Percentiles rank a stretch among this genome's conserved stretches.
phyloP scores from a whole-genome alignment of 2,329 filamentous ascomycete species.

The Tolypocladium amazonense region DNA sequence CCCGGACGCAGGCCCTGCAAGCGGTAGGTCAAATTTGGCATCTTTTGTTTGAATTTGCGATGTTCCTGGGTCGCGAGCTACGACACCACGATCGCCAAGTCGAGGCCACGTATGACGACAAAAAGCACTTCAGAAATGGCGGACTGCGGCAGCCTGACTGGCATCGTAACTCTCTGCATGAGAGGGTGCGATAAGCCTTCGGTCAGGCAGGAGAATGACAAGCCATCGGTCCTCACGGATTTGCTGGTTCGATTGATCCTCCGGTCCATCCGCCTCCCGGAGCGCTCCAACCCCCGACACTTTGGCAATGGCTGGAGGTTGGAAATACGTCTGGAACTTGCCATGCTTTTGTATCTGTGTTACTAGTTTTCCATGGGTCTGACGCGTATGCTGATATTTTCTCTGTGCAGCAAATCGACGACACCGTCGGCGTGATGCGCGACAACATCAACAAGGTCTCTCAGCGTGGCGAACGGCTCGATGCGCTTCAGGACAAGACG shows the following conservation, averaged over 20 bases:
- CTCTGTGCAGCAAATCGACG: slow-evolving; percentile 76
- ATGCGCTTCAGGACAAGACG: slow-evolving; percentile 86
- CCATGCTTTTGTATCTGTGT: background rate
- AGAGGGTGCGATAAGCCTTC: background rate
- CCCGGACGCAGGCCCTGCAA: slow-evolving; percentile 59
- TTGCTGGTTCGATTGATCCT: background rate
- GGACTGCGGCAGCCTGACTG: background rate
- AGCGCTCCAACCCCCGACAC: background rate
- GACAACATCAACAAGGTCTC: slow-evolving; percentile 97
- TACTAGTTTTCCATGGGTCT: background rate
- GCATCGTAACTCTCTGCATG: background rate
- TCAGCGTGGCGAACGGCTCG: slow-evolving; percentile 80
- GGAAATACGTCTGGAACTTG: background rate
- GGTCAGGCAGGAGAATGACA: background rate
- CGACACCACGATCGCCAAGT: background rate
- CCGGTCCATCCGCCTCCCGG: background rate
- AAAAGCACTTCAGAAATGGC: background rate
- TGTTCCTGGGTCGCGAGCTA: background rate
- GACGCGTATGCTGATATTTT: slow-evolving; percentile 7
- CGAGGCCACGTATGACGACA: background rate
- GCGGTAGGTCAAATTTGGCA: slow-evolving; percentile 50
- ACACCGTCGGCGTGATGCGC: slow-evolving; percentile 89
- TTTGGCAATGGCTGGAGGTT: background rate
- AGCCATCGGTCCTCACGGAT: background rate
- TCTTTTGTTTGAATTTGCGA: background rate